phyloP scores from a whole-genome alignment of 108 stramenopile genomes.

The Fistulifera solaris region DNA sequence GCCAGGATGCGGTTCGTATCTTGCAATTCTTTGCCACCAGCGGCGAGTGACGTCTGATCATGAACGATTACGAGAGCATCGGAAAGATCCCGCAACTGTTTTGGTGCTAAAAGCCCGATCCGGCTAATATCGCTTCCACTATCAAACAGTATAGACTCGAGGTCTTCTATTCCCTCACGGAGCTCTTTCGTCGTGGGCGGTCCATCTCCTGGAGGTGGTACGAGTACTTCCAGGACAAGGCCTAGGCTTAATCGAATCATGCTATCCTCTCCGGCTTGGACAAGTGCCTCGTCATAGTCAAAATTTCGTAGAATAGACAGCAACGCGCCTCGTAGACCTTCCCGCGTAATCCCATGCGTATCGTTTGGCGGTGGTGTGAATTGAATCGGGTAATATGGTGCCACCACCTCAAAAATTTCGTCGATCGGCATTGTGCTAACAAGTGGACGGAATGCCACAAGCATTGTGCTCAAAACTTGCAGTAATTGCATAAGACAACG shows the following conservation, averaged over 20 bases:
- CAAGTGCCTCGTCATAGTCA: slow-evolving; percentile 19
- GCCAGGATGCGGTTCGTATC: too few relatives aligned
- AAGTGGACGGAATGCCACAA: slow-evolving; percentile 18
- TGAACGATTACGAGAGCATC: slow-evolving; percentile 21
- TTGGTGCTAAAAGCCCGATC: slow-evolving; percentile 15
- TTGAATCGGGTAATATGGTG: slow-evolving; percentile 79
- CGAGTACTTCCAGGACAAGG: slow-evolving; percentile 60
- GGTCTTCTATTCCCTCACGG: slow-evolving; percentile 50
- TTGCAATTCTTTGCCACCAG: too few relatives aligned
- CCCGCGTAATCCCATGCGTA: slow-evolving; percentile 64
- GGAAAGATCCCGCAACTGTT: slow-evolving; percentile 1
- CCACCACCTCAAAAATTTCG: slow-evolving; percentile 71
- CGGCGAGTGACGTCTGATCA: slow-evolving; percentile 32
- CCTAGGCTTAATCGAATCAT: slow-evolving; percentile 48
- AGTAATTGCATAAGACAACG: slow-evolving; percentile 75
- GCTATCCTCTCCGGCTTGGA: slow-evolving; percentile 14
- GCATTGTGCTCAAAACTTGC: slow-evolving; percentile 44
- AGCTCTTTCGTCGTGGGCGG: slow-evolving; percentile 36
- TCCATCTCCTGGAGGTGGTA: slow-evolving; percentile 43
- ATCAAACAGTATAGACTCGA: slow-evolving; percentile 44
- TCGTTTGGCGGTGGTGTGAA: slow-evolving; percentile 82
- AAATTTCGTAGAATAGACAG: slow-evolving; percentile 50
- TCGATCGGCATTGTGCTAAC: slow-evolving; percentile 30
- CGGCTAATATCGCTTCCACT: background rate
- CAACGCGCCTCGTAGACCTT: slow-evolving; percentile 49